Evolutionary conservation across 768 basidiomycete species (phyloP).

Genomic region (Tulasnella sp.): DNA sequence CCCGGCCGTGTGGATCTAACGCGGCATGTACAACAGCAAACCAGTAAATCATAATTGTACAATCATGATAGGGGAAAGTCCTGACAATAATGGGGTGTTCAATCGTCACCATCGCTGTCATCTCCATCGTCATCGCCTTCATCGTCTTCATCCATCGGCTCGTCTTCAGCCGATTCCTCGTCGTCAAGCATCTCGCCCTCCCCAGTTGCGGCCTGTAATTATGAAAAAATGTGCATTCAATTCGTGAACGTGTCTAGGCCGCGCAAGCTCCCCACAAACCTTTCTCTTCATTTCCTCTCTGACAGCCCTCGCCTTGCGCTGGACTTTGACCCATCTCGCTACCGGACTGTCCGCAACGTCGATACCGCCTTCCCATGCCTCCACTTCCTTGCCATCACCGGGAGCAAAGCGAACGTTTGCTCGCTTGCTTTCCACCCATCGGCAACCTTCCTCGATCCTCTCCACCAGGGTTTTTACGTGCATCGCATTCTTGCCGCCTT

Average conservation of each 20-base stretch:
- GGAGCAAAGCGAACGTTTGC: slow-evolving; percentile 72
- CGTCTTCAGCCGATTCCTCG: neutral
- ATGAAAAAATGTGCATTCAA: neutral
- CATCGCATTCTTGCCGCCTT: slow-evolving; percentile 38
- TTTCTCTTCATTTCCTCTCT: slow-evolving; percentile 59
- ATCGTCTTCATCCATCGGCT: neutral
- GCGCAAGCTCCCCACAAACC: slow-evolving; percentile 41
- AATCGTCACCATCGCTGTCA: neutral
- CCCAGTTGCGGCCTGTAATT: slow-evolving; percentile 10
- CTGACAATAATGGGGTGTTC: neutral
- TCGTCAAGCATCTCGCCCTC: slow-evolving; percentile 13
- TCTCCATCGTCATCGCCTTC: neutral
- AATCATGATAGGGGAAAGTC: neutral
- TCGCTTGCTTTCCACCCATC: slow-evolving; percentile 71
- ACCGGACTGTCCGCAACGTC: slow-evolving; percentile 67
- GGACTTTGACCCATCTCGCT: slow-evolving; percentile 73
- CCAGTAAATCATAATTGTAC: neutral
- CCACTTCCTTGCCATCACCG: slow-evolving; percentile 61
- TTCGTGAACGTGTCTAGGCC: neutral
- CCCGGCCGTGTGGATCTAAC: neutral
- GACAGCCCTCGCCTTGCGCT: slow-evolving; percentile 68
- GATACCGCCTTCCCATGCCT: slow-evolving; percentile 64
- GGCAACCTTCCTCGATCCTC: slow-evolving; percentile 76
- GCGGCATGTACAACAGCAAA: neutral
- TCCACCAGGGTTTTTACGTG: slow-evolving; percentile 74